Base-by-base conservation (phyloP, 805 yeast genomes). In the Kodamaea sagamina region DNA sequence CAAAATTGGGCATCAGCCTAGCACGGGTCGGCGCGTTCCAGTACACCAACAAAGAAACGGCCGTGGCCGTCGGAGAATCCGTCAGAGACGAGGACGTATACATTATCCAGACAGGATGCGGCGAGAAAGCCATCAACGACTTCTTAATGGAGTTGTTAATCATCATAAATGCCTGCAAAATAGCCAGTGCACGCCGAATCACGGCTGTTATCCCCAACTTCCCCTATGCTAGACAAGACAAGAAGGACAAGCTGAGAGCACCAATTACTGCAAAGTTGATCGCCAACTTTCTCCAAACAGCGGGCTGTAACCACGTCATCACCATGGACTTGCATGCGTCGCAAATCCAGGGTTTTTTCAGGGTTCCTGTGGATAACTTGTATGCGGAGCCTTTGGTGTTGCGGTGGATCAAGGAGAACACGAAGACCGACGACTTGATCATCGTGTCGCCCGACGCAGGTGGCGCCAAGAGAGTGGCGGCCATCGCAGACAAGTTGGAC, bases 381-480 rank as follows among this genome's bases (percentile, higher is more conserved):
- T 92, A 90, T 56, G 97, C 96, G 13, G 98, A 93, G 61, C 98
- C 99, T 37, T 80, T 84, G 43, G 95, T 87, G 15, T 76, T 92
- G 37, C 72, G 86, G 53, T 93, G 87, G 63, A 87, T 92, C 54
- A 81, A 78, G 50, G 86, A 81, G 47, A 77, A 80, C 50, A 71
- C 80, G 35, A 74, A 77, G 49, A 66, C 72, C 48, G 73, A 81
- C 46, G 69, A 77, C 41, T 77, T 89, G 7, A 87, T 89, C 41
- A 79, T 92, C 43, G 95, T 92, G 9, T 89, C 97, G 4, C 99
- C 99, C 3, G 99, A 92, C 69, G 99, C 99, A 3, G 99, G 99
- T 55, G 99, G 99, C 47, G 98, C 98, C 42, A 92, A 92, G 66
- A 79, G 99, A 52, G 99, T 90, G 19, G 98, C 98, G 2, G 82